These are phyloP conservation scores for Phalaenopsis equestris DNA, from an alignment of 106 monocot genomes.

Conservation along the genomic window DNA sequence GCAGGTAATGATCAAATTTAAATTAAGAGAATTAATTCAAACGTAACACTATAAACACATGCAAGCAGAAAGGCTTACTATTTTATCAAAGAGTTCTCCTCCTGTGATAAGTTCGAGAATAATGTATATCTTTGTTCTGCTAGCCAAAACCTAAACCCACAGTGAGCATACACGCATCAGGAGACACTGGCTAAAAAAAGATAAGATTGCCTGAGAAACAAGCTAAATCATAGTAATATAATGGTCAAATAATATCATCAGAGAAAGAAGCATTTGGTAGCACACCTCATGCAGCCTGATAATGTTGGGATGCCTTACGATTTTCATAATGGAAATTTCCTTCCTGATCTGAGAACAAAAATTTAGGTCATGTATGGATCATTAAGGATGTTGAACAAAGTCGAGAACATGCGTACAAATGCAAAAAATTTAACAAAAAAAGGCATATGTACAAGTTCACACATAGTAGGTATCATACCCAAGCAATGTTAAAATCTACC, in stretches of 20 bases:
- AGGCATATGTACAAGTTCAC: not conserved
- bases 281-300: constrained; percentile 80
- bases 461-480: too few relatives aligned
- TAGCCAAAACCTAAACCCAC: constrained; percentile 62
- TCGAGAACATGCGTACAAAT: not conserved
- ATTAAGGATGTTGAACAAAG: not conserved
- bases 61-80: constrained; percentile 40
- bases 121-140: constrained; percentile 88
- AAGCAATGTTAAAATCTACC: too few relatives aligned
- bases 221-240: not conserved
- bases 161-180: constrained; percentile 1
- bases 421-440: not conserved
- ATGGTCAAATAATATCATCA: not conserved
- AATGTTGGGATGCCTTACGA: constrained; percentile 84
- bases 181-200: not conserved
- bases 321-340: constrained; percentile 97
- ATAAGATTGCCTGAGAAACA: not conserved
- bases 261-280: not conserved
- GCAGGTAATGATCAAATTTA: not conserved
- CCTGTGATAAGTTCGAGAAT: constrained; percentile 80
- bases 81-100: constrained; percentile 92
- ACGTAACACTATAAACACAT: not conserved
- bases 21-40: not conserved
- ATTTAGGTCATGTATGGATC: not conserved
- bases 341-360: constrained; percentile 60